Percentiles rank a stretch among this genome's conserved stretches.
Conservation (phyloP, 192 early-diverging fungal genomes). For the Lunasporangiospora selenospora region DNA sequence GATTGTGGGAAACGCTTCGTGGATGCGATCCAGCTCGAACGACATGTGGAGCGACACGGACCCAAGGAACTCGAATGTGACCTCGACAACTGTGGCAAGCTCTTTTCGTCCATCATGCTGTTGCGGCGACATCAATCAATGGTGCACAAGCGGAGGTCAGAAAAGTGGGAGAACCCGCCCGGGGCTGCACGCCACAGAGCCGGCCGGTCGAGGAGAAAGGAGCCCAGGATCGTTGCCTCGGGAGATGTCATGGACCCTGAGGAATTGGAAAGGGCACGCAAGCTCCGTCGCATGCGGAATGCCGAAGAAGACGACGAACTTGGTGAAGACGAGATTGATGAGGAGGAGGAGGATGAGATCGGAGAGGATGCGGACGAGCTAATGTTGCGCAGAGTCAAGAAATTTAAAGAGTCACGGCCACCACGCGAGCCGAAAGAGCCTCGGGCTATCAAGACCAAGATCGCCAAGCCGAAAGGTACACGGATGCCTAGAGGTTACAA, state of each 20-base stretch:
- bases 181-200: constrained; percentile 31
- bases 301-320: constrained; percentile 24
- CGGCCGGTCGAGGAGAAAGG: constrained; percentile 41
- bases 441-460: background rate
- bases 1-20: constrained; percentile 48
- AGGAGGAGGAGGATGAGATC: constrained; percentile 14
- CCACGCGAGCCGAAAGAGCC: too few relatives aligned
- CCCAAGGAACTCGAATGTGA: constrained; percentile 47
- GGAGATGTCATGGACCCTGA: constrained; percentile 38
- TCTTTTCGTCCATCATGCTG: constrained; percentile 42
- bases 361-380: too few relatives aligned
- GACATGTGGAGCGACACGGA: constrained; percentile 39
- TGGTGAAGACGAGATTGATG: constrained; percentile 17
- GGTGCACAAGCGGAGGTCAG: constrained; percentile 45
- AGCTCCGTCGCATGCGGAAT: too few relatives aligned
- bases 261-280: constrained; percentile 13
- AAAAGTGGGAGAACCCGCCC: constrained; percentile 47
- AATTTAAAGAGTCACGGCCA: too few relatives aligned
- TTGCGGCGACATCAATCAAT: constrained; percentile 45
- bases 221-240: constrained; percentile 43
- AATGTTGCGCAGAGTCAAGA: too few relatives aligned
- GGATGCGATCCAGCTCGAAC: constrained; percentile 40
- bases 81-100: constrained; percentile 41
- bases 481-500: too few relatives aligned
- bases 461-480: too few relatives aligned